These are phyloP conservation scores for Paxillus rubicundulus DNA, from an alignment of 768 basidiomycete genomes.

Conservation along the genomic window DNA sequence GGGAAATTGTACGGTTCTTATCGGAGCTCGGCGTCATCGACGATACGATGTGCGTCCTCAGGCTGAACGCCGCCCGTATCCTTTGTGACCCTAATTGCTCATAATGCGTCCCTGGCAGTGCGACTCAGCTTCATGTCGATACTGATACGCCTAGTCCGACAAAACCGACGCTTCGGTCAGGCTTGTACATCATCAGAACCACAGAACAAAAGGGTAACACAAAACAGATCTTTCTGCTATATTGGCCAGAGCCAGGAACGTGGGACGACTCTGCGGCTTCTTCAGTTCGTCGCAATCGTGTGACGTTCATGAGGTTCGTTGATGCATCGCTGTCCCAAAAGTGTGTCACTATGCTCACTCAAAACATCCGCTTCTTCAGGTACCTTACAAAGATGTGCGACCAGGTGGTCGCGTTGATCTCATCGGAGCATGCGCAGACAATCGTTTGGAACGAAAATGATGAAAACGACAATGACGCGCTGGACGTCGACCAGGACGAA, in stretches of 20 bases:
- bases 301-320: slow-evolving; percentile 59
- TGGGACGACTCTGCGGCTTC: slow-evolving; percentile 51
- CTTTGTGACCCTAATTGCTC: not conserved
- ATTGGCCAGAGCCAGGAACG: slow-evolving; percentile 61
- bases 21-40: too few relatives aligned
- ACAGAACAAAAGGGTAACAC: not conserved
- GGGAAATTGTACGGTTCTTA: slow-evolving; percentile 49
- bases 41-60: slow-evolving; percentile 36
- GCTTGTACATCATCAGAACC: slow-evolving; percentile 42
- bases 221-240: slow-evolving; percentile 45
- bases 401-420: slow-evolving; percentile 51
- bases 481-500: slow-evolving; percentile 38
- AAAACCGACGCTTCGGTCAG: slow-evolving; percentile 40
- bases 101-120: not conserved
- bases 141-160: not conserved
- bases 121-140: slow-evolving; percentile 5
- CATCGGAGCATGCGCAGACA: slow-evolving; percentile 42
- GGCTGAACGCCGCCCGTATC: not conserved
- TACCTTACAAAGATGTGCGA: slow-evolving; percentile 61
- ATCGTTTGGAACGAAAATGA: slow-evolving; percentile 43
- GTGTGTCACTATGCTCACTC: not conserved
- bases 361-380: slow-evolving; percentile 26
- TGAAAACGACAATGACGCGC: slow-evolving; percentile 13
- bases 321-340: not conserved
- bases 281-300: slow-evolving; percentile 48